Base-by-base conservation (phyloP, 2,329 filamentous ascomycete genomes). In the Rutstroemia sydowiana region DNA sequence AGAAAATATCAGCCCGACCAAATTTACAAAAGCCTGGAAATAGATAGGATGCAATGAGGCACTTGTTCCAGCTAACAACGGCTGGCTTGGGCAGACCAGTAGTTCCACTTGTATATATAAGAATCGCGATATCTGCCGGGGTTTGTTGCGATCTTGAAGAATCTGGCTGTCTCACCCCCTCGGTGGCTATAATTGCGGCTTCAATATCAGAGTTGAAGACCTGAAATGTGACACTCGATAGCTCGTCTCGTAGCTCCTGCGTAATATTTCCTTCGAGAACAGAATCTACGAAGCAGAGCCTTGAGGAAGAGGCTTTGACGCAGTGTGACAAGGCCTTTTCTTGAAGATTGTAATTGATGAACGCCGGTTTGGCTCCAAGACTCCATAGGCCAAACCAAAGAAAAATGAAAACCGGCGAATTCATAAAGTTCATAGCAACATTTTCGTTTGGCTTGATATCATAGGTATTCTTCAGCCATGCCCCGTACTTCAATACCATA, bases 71-170 rank as follows among this genome's bases (percentile, higher is more conserved):
- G n/a, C 81, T 81, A 1, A 90, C 78, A 45, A 90, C 81, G 10
- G 86, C 87, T 0, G 85, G 80, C 64, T 95, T 95, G 9, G 89
- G 88, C 57, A 95, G 70, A 1, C 89, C 89, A 0, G 89, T 95
- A 0, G 89, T 95, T 16, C 89, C 89, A 28, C 85, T 89, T 0
- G 89, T 95, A 67, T 87, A 95, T 59, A 95, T 91, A 57, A 95
- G 76, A 41, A 85, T 75, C 1, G 80, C 84, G 71, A 88, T 81
- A 53, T 81, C 77, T 7, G 54, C 8, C 75, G 69, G 16, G 71
- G 68, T 51, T 75, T 67, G 14, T 79, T 75, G 8, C 23, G 14
- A 16, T 20, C 83, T 75, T 42, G 74, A 68, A 42, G 74, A 68
- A 66, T 88, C 78, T 11, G 84, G 75, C 31, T 77, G 75, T 5